These are phyloP conservation scores for Saksenaea oblongispora DNA, from an alignment of 371 early-diverging fungal species.

Conservation along the genomic window DNA sequence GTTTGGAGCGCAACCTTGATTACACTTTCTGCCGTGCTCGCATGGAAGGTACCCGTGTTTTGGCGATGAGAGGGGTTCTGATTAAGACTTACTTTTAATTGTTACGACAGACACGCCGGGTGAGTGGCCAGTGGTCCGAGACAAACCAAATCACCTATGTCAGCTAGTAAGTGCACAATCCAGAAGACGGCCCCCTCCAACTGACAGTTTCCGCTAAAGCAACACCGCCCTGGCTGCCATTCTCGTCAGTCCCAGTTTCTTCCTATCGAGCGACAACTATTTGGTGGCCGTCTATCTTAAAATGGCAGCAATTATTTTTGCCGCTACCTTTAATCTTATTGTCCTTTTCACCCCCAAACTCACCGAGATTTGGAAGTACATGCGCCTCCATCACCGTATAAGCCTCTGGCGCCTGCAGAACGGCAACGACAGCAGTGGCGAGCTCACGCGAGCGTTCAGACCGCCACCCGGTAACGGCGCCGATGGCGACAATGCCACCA, in stretches of 20 bases:
- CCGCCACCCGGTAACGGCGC: constrained; percentile 9
- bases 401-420: constrained; percentile 5
- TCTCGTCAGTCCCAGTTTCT: constrained; percentile 33
- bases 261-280: constrained; percentile 27
- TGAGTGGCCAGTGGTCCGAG: constrained; percentile 44
- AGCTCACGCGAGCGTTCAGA: constrained; percentile 13
- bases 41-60: constrained; percentile 34
- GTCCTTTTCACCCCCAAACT: constrained; percentile 39
- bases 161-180: constrained; percentile 40
- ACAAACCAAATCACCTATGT: constrained; percentile 47
- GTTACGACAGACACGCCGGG: constrained; percentile 31
- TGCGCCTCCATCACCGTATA: constrained; percentile 11
- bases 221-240: constrained; percentile 31
- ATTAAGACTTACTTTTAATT: not conserved
- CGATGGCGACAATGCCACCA: constrained; percentile 21
- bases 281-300: constrained; percentile 27
- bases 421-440: constrained; percentile 17
- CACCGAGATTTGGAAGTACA: constrained; percentile 20
- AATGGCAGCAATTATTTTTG: constrained; percentile 31
- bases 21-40: constrained; percentile 31
- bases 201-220: too few species aligned
- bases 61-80: not conserved
- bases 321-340: constrained; percentile 33
- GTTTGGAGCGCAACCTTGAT: constrained; percentile 27
- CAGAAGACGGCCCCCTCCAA: not conserved